Base-by-base conservation (phyloP, 2,329 filamentous ascomycete genomes). In the Emericellopsis cladophorae region DNA sequence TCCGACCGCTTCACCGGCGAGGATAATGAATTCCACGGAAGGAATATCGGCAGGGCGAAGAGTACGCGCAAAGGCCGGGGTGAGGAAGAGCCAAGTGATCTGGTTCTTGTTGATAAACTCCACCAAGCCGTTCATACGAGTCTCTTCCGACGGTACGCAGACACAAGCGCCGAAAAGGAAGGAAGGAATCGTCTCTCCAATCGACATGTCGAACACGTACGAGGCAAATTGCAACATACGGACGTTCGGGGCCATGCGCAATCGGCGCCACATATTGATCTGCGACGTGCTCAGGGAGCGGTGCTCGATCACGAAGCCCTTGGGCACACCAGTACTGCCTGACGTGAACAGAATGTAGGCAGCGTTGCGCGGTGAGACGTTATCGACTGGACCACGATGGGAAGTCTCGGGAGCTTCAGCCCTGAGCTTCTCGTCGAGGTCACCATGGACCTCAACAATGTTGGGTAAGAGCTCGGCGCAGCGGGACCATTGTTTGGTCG, bases 281-380 rank as follows among this genome's bases (percentile, higher is more conserved):
- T 44, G 44, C 3, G 49, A 51, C 3, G 48, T 50, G 33, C 47
- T 16, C 7, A 53, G 34, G 15, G 41, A 15, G 1, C 40, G 31
- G 35, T 51, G 51, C 16, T 48, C 41, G 16, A 52, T 45, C 10
- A 49, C 39, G 4, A 51, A 42, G 4, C 51, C 51, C 37, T 54
- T 52, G 6, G 51, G 49, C 11, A 38, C 41, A 12, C 50, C 51
- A 1, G 51, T 54, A 26, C 45, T 49, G 10, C 50, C 51, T 5
- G 50, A 52, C 5, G 50, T 52, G 41, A 54, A 54, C 9, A 51
- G 33, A 5, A 51, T 38, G 37, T 48, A 52, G n/a, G 14, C 16
- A 16, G 16, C 16, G 22, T n/a, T 37, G 23, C 33, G 7, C 26
- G 29, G 26, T 1, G 37, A 31, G 3, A 35, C 16, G 15, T 11